Conservation (phyloP, 1,139 yeast species). For the Meyerozyma sp. region DNA sequence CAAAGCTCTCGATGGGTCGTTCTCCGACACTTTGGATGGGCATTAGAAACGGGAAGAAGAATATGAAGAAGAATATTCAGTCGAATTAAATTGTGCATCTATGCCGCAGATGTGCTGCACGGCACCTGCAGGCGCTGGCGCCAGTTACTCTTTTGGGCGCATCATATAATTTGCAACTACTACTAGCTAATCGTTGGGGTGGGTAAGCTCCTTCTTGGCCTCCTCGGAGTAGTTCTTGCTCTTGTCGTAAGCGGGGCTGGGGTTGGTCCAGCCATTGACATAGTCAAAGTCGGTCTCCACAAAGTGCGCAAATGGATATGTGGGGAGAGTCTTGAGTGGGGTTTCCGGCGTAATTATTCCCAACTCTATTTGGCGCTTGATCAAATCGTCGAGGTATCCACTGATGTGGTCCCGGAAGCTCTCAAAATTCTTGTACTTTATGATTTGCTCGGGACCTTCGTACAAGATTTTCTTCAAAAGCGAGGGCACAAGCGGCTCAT, state of each 20-base stretch:
- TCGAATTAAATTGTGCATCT: too few species aligned
- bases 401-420: constrained; percentile 53
- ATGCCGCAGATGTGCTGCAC: too few species aligned
- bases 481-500: constrained; percentile 71
- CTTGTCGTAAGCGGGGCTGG: constrained; percentile 23
- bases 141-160: not conserved
- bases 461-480: constrained; percentile 53
- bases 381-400: constrained; percentile 52
- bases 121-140: not conserved
- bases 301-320: constrained; percentile 60
- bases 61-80: not conserved
- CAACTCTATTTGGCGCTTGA: constrained; percentile 50
- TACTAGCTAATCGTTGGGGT: constrained; percentile 12
- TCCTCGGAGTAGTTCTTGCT: constrained; percentile 15
- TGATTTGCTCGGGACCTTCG: constrained; percentile 63
- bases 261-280: constrained; percentile 43
- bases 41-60: too few species aligned
- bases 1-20: not conserved
- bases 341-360: constrained; percentile 54
- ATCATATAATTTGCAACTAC: not conserved
- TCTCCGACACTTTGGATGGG: not conserved
- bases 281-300: constrained; percentile 35
- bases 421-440: constrained; percentile 58
- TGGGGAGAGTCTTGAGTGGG: constrained; percentile 53
- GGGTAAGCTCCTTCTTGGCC: constrained; percentile 15